Percentiles rank a stretch among this genome's conserved stretches.
phyloP scores from a whole-genome alignment of 148 eudicot genomes.

The Vaccinium vitisidaea region DNA sequence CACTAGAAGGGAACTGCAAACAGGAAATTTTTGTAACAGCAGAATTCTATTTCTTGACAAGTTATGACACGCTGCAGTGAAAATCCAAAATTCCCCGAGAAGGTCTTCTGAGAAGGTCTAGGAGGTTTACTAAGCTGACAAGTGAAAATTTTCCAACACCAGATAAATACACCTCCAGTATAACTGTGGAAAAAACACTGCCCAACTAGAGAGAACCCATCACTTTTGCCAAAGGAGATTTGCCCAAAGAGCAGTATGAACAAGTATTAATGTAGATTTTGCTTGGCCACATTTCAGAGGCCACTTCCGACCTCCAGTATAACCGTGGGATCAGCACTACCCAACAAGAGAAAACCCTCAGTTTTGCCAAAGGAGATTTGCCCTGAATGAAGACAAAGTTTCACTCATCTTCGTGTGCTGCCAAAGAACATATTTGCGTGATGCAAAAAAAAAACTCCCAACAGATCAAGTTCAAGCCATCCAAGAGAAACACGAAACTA shows the following conservation, averaged over 20 bases:
- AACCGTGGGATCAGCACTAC: background rate
- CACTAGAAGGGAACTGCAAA: constrained; percentile 11
- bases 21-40: background rate
- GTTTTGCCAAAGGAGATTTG: constrained; percentile 24
- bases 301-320: constrained; percentile 6
- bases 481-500: constrained; percentile 9
- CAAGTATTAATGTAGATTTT: background rate
- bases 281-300: background rate
- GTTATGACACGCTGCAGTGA: background rate
- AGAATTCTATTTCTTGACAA: background rate
- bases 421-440: constrained; percentile 23
- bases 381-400: constrained; percentile 32
- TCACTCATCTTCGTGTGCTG: constrained; percentile 15
- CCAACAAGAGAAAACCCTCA: constrained; percentile 1
- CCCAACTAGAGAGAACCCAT: background rate
- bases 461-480: constrained; percentile 13
- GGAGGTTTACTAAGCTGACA: background rate
- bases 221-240: constrained; percentile 71
- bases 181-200: background rate
- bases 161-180: constrained; percentile 7
- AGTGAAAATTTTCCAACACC: background rate
- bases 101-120: constrained; percentile 11
- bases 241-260: constrained; percentile 46
- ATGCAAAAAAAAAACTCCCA: background rate
- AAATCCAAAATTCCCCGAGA: constrained; percentile 8